Conservation (phyloP, 2,329 filamentous ascomycete species). For the Claviceps quebecensis region DNA sequence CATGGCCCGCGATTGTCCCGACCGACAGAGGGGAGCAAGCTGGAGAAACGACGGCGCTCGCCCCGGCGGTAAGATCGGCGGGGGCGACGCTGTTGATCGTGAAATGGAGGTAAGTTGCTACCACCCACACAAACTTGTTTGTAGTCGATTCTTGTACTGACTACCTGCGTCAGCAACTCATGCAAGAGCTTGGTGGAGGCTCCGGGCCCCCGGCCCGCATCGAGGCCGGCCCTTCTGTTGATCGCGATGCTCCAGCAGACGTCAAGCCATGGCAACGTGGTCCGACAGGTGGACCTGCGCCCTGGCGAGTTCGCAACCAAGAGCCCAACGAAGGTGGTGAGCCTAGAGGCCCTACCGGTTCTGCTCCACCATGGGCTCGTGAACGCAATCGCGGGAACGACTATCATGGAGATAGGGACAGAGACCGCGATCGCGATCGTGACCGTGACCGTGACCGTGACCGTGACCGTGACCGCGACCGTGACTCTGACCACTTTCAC, state of each 20-base stretch:
- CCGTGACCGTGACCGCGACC: conserved; percentile 9
- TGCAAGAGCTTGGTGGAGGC: conserved; percentile 87
- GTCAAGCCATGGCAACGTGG: conserved; percentile 81
- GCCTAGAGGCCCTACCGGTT: conserved; percentile 28
- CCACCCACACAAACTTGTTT: background rate
- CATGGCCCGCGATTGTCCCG: conserved; percentile 95
- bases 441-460: conserved; percentile 2
- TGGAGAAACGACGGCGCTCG: conserved; percentile 66
- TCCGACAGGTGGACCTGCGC: conserved; percentile 69
- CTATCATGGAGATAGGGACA: conserved; percentile 17
- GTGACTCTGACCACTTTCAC: conserved; percentile 16
- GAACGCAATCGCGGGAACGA: conserved; percentile 40
- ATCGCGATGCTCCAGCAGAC: conserved; percentile 40
- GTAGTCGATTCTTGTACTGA: conserved; percentile 22
- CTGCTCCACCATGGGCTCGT: conserved; percentile 46
- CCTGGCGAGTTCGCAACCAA: conserved; percentile 52
- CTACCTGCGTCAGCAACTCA: conserved; percentile 55
- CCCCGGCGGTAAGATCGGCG: conserved; percentile 53
- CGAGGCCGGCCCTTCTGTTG: conserved; percentile 60
- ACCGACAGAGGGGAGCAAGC: conserved; percentile 76
- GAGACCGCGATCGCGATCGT: conserved; percentile 4
- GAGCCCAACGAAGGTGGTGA: conserved; percentile 36
- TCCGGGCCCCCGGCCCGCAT: conserved; percentile 63
- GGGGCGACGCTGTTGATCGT: conserved; percentile 74
- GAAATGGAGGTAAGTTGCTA: conserved; percentile 71